phyloP scores from a whole-genome alignment of 768 basidiomycete species.

The Lactifluus subvellereus region DNA sequence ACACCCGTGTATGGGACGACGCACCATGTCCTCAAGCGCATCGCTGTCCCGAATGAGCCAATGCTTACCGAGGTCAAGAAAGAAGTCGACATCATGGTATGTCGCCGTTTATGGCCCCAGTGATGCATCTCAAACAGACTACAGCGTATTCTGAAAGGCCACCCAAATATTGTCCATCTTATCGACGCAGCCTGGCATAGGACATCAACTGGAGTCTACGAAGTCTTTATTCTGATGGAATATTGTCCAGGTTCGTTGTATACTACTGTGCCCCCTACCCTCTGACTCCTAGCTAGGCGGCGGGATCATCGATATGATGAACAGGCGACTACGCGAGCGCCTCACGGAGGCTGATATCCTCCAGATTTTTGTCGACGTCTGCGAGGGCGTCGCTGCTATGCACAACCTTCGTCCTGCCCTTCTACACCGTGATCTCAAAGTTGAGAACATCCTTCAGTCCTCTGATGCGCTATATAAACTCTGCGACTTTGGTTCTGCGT shows the following conservation, averaged over 20 bases:
- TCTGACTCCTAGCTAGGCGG: constrained; percentile 53
- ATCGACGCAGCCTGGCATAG: constrained; percentile 92
- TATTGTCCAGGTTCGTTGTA: constrained; percentile 73
- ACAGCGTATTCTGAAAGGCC: constrained; percentile 84
- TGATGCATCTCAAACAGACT: constrained; percentile 14
- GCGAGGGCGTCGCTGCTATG: constrained; percentile 96
- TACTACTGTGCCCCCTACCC: not conserved
- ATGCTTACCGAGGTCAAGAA: constrained; percentile 93
- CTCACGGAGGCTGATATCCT: constrained; percentile 94
- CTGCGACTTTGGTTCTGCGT: constrained; percentile 96
- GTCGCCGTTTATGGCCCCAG: constrained; percentile 22
- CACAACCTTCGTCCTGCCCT: constrained; percentile 87
- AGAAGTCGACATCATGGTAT: constrained; percentile 98
- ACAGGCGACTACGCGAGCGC: constrained; percentile 88
- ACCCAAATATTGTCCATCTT: constrained; percentile 93
- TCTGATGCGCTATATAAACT: constrained; percentile 83
- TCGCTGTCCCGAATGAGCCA: constrained; percentile 83
- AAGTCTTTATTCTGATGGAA: constrained; percentile 99
- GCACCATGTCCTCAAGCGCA: constrained; percentile 94
- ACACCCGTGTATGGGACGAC: constrained; percentile 86
- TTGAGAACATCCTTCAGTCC: constrained; percentile 95
- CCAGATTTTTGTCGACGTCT: constrained; percentile 96
- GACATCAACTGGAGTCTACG: constrained; percentile 76
- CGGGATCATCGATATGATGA: constrained; percentile 99
- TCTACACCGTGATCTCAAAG: constrained; percentile 95